Percentiles rank a stretch among this genome's conserved stretches.
phyloP scores from a whole-genome alignment of 805 yeast species.

The Ogataea trehalophila region DNA sequence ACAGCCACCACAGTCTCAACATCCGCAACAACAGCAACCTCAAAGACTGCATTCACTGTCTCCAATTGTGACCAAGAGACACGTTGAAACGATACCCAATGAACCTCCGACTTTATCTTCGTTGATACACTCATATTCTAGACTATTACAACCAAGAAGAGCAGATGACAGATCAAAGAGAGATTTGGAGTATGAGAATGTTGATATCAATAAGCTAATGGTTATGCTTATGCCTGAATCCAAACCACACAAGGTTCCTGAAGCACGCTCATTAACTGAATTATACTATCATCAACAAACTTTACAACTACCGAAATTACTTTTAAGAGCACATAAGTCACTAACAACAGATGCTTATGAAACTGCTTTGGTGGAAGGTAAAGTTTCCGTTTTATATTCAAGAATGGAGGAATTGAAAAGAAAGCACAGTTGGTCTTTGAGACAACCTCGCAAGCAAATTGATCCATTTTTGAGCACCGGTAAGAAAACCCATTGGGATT shows the following conservation, averaged over 20 bases:
- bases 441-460: conserved; percentile 69
- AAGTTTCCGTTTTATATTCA: conserved; percentile 82
- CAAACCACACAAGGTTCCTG: conserved; percentile 50
- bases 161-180: conserved; percentile 26
- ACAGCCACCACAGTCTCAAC: conserved; percentile 1
- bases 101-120: conserved; percentile 27
- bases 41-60: neutral
- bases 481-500: conserved; percentile 64
- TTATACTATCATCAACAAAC: conserved; percentile 84
- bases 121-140: conserved; percentile 25
- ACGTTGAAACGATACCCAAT: conserved; percentile 13
- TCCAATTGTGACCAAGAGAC: conserved; percentile 9
- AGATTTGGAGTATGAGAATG: conserved; percentile 32
- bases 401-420: conserved; percentile 89
- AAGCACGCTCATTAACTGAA: conserved; percentile 72
- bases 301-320: conserved; percentile 71
- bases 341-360: conserved; percentile 82
- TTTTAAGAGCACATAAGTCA: conserved; percentile 83
- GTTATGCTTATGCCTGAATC: conserved; percentile 45
- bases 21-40: conserved; percentile 1
- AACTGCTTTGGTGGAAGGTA: conserved; percentile 81
- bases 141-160: conserved; percentile 19
- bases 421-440: conserved; percentile 82
- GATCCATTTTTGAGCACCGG: conserved; percentile 54
- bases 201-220: conserved; percentile 40